Base-by-base conservation (phyloP, 148 eudicot genomes). In the Pouteria glomerata region DNA sequence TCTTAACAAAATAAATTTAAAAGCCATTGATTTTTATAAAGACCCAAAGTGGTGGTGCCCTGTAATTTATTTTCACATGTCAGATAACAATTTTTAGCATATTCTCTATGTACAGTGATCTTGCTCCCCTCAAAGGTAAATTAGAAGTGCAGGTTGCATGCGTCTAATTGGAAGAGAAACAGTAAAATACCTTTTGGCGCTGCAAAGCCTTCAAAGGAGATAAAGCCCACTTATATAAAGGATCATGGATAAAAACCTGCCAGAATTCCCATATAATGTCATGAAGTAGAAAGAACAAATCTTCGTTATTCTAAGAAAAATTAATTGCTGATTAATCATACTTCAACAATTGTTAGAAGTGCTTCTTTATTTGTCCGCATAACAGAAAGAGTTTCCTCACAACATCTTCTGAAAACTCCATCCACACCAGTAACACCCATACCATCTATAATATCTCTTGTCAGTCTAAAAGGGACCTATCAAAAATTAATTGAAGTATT, bases 161-260 rank as follows among this genome's bases (percentile, higher is more conserved):
- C 18, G 37, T 21, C 7, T 10, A 39, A 16, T 19, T 2, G n/a
- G 18, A n/a, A 51, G 51, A 21, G 39, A 53, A 14, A 69, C 47
- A 33, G 45, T 53, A 37, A 67, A 39, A 48, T 74, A 94, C 98
- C 97, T 94, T 89, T 78, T 95, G 98, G 72, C 96, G 94, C 76
- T 89, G 89, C 82, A 95, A 73, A 74, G 98, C 98, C 80, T 95
- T 95, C 67, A 95, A 74, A 76, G 98, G 98, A 34, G 98, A 95
- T 73, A 95, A 75, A 66, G 98, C 98, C 98, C 98, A 95, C 82
- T 95, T 95, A 75, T 95, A 95, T 24, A 95, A 81, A 57, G 98
- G 98, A 78, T 95, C 98, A 77, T 95, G 98, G 76, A 95, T 95
- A 73, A 91, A 95, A 82, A 95, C 98, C 98, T 95, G 92, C 83